Evolutionary conservation across 306 rosid genomes (phyloP), one percentile per base, ranked within the genome.

Genomic region (Abrus pulchellus): DNA sequence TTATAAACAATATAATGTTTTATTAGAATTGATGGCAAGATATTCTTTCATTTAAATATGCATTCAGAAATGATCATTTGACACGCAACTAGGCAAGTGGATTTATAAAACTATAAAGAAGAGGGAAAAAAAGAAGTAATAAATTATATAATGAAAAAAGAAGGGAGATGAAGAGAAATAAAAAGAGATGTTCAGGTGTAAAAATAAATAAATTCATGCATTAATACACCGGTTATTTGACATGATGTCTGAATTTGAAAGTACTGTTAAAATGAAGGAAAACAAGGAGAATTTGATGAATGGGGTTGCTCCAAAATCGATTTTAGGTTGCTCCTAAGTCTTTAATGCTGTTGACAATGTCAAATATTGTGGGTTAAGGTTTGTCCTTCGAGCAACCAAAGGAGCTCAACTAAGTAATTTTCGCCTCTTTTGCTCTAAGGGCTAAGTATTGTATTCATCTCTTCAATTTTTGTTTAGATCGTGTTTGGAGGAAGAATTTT

Each of bases 371-470:
- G 86, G 92, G 45, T 90, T 28, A 89, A 90, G 20, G 20, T 20
- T 20, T 79, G 84, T 88, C 79, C 86, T 87, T 47, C 88, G 90
- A 66, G 75, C 86, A 66, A 90, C 91, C 36, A 90, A 87, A 80
- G 92, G 94, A 40, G 77, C 38, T 59, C 75, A 29, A 68, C 29
- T 68, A 68, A 13, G 7, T 29, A 0, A 45, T 45, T 11, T 68
- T 28, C 10, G 13, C 49, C 32, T 6, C 75, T 69, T 32, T 44
- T 11, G n/a, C 41, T 54, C 50, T 79, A 14, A 50, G 52, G 53
- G 32, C 45, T 49, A 14, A n/a, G n/a, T n/a, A n/a, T n/a, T n/a
- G 7, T 29, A 5, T 40, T 50, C 2, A 41, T 74, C 27, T 14
- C 20, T 20, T 20, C 20, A 20, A 20, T 20, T 20, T 20, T 20